phyloP scores from a whole-genome alignment of 2,329 filamentous ascomycete genomes.

The Fusarium continuum region DNA sequence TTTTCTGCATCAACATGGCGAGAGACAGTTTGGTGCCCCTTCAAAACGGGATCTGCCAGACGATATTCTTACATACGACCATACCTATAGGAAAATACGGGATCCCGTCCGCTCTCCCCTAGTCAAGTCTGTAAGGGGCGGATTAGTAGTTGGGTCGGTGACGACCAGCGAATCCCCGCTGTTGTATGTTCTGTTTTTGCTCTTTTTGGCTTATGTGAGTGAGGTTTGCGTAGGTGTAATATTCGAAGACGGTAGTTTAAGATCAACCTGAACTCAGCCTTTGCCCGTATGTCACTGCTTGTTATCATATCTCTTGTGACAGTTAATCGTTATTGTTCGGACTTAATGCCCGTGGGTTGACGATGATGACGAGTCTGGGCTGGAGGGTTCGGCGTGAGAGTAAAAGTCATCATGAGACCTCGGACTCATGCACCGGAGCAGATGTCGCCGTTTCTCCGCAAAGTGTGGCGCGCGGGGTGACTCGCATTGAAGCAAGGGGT shows the following conservation, averaged over 20 bases:
- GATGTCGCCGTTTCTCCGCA: conserved; percentile 12
- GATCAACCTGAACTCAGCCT: no score
- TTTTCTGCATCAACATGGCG: no score
- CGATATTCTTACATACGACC: neutral
- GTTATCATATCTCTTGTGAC: neutral
- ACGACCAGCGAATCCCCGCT: neutral
- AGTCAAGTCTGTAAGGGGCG: neutral
- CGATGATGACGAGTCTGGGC: neutral
- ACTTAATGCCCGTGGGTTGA: neutral
- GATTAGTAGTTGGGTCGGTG: neutral
- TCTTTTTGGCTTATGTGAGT: neutral
- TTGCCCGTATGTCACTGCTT: neutral
- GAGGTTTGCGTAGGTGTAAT: neutral
- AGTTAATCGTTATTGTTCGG: neutral
- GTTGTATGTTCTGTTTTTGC: neutral
- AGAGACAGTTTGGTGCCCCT: no score
- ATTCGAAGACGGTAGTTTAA: no score
- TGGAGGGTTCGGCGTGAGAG: neutral
- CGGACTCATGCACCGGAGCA: conserved; percentile 1
- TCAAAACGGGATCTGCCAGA: no score
- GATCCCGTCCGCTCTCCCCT: neutral
- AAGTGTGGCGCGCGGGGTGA: conserved; percentile 28
- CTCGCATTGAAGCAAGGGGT: conserved; percentile 25
- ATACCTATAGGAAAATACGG: neutral
- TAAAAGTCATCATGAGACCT: neutral